These are phyloP conservation scores for Pichia sp. DNA, from an alignment of 1,139 yeast genomes.

Conservation along the genomic window DNA sequence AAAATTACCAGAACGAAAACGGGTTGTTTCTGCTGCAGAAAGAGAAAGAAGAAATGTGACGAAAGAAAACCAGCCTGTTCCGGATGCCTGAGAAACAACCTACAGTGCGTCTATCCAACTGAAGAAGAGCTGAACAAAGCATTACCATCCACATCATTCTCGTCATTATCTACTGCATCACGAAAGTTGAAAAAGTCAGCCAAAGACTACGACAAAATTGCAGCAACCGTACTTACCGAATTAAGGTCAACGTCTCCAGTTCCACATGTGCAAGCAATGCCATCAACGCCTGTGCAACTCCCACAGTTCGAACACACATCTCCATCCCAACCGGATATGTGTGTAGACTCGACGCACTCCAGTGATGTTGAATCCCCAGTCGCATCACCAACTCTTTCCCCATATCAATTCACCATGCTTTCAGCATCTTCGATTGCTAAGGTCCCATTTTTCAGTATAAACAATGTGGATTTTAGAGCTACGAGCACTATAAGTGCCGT, in stretches of 20 bases:
- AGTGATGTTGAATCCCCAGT: conserved; percentile 19
- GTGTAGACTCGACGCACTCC: conserved; percentile 13
- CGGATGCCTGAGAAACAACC: conserved; percentile 37
- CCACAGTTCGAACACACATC: not conserved
- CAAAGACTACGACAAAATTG: conserved; percentile 4
- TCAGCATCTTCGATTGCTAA: not conserved
- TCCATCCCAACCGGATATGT: conserved; percentile 11
- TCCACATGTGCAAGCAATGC: not conserved
- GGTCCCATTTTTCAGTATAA: conserved; percentile 10
- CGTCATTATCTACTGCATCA: not conserved
- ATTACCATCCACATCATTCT: not conserved
- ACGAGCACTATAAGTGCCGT: not conserved
- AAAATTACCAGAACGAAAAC: conserved; percentile 31
- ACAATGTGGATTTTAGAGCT: not conserved
- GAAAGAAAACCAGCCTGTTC: conserved; percentile 42
- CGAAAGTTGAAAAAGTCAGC: conserved; percentile 2
- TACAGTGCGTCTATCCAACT: conserved; percentile 41
- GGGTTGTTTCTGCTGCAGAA: conserved; percentile 38
- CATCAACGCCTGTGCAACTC: not conserved
- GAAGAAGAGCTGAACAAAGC: conserved; percentile 15
- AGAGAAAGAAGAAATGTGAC: conserved; percentile 50
- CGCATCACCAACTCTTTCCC: conserved; percentile 18
- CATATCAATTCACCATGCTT: conserved; percentile 6
- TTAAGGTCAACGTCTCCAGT: conserved; percentile 1
- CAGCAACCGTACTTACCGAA: conserved; percentile 8